These are phyloP conservation scores for Acacia crassicarpa DNA, from an alignment of 306 rosid species.

Conservation along the genomic window DNA sequence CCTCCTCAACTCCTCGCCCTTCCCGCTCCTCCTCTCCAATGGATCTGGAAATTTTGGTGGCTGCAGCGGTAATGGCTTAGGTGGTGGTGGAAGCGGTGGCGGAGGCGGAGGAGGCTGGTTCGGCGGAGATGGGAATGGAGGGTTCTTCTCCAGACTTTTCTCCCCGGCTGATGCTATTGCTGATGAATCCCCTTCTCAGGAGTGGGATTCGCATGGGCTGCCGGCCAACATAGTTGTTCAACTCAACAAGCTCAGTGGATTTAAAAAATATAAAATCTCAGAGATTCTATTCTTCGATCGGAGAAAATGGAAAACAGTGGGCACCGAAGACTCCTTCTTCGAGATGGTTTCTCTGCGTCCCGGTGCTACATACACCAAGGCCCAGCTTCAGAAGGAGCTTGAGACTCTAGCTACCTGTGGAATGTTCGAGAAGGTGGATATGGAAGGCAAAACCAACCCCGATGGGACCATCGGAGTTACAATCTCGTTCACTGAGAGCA, in stretches of 20 bases:
- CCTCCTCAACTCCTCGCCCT: conserved; percentile 33
- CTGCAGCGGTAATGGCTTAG: conserved; percentile 15
- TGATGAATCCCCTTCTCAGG: conserved; percentile 62
- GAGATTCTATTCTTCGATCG: conserved; percentile 83
- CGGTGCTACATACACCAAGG: conserved; percentile 74
- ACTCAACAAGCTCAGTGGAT: conserved; percentile 80
- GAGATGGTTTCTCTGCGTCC: conserved; percentile 91
- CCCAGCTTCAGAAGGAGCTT: conserved; percentile 89
- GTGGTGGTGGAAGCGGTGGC: conserved; percentile 40
- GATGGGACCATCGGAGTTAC: conserved; percentile 73
- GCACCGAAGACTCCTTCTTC: conserved; percentile 80
- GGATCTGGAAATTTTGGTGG: conserved; percentile 30
- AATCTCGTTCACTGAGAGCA: conserved; percentile 75
- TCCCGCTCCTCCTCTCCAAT: conserved; percentile 5
- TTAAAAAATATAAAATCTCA: conserved; percentile 80
- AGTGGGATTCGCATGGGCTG: conserved; percentile 87
- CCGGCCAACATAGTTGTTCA: conserved; percentile 85
- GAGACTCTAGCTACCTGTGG: conserved; percentile 83
- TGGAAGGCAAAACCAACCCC: conserved; percentile 87
- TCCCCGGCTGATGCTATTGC: conserved; percentile 60
- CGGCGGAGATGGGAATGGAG: conserved; percentile 39
- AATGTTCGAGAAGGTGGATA: conserved; percentile 94
- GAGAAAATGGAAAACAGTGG: conserved; percentile 46
- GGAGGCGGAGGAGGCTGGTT: conserved; percentile 50
- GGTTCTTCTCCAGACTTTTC: conserved; percentile 59